phyloP scores from a whole-genome alignment of 495 filamentous ascomycete species.

The Xylona heveae region DNA sequence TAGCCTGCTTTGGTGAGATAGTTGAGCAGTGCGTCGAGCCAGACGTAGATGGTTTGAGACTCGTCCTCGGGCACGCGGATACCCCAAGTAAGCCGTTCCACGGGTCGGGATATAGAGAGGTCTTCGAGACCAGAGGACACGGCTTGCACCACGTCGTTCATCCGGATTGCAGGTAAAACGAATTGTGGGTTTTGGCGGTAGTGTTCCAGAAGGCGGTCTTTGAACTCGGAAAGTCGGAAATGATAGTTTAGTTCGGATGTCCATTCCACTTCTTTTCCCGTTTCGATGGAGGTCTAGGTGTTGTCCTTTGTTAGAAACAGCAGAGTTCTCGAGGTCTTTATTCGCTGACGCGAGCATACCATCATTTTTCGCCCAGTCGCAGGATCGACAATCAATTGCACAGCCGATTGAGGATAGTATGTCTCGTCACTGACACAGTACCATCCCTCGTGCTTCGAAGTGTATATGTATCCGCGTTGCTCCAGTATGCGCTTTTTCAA shows the following conservation, averaged over 20 bases:
- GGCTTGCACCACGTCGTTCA: constrained; percentile 41
- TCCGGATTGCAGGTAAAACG: constrained; percentile 42
- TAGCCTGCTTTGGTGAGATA: constrained; percentile 79
- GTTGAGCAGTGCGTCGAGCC: constrained; percentile 89
- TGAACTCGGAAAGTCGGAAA: constrained; percentile 70
- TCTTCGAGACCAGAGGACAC: constrained; percentile 58
- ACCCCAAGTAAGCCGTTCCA: constrained; percentile 64
- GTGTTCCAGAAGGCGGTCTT: constrained; percentile 50
- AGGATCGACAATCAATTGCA: constrained; percentile 56
- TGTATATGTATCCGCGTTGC: constrained; percentile 64
- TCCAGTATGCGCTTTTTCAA: constrained; percentile 36
- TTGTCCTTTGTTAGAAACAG: no score
- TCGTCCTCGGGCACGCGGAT: constrained; percentile 72
- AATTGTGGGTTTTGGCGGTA: constrained; percentile 53
- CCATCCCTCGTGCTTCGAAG: constrained; percentile 77
- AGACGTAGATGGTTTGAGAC: constrained; percentile 88
- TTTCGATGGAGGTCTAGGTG: constrained; percentile 57
- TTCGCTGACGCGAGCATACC: constrained; percentile 27
- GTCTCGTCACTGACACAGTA: constrained; percentile 94
- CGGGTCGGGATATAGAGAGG: constrained; percentile 71
- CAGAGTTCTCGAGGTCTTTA: neutral
- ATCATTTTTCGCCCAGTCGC: constrained; percentile 61
- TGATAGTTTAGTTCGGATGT: constrained; percentile 87
- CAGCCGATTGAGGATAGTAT: constrained; percentile 60
- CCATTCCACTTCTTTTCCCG: constrained; percentile 85